Evolutionary conservation across 768 basidiomycete genomes (phyloP).

Genomic region (Amanita pseudoporphyria): DNA sequence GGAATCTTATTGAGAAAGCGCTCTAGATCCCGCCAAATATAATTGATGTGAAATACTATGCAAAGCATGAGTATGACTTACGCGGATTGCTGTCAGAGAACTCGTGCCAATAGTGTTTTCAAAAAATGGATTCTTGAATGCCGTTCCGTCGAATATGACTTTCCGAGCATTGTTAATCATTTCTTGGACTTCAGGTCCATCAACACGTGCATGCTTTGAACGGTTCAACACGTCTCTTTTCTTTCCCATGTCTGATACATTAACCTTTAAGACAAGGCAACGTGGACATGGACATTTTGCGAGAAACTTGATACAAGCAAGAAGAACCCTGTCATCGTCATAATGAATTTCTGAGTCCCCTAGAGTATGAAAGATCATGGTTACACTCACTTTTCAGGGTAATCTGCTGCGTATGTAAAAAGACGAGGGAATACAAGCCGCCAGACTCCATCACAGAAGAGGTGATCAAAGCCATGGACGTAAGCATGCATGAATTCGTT

Average conservation of each 20-base stretch:
- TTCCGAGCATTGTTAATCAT: constrained; percentile 1
- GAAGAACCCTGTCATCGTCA: constrained; percentile 17
- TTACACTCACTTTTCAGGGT: constrained; percentile 28
- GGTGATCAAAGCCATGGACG: constrained; percentile 21
- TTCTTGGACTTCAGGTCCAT: not conserved
- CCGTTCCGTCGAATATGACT: constrained; percentile 4
- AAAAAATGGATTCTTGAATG: not conserved
- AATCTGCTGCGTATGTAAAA: constrained; percentile 28
- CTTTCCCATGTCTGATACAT: constrained; percentile 21
- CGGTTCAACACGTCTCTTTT: constrained; percentile 12
- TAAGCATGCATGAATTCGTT: constrained; percentile 24
- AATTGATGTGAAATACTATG: too few species aligned
- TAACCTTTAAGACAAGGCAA: constrained; percentile 18
- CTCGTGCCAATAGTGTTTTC: not conserved
- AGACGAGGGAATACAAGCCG: constrained; percentile 23
- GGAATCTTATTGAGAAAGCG: constrained; percentile 18
- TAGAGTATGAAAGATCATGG: not conserved
- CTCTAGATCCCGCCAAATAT: too few species aligned
- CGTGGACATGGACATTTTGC: constrained; percentile 28
- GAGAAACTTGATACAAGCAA: constrained; percentile 23
- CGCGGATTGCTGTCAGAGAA: not conserved
- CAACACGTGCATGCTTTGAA: constrained; percentile 6
- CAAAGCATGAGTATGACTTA: too few species aligned
- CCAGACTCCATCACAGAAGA: constrained; percentile 20
- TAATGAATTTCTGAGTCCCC: not conserved